Conservation (phyloP, 1,284 basidiomycete genomes). For the Rhodotorula sp. region DNA sequence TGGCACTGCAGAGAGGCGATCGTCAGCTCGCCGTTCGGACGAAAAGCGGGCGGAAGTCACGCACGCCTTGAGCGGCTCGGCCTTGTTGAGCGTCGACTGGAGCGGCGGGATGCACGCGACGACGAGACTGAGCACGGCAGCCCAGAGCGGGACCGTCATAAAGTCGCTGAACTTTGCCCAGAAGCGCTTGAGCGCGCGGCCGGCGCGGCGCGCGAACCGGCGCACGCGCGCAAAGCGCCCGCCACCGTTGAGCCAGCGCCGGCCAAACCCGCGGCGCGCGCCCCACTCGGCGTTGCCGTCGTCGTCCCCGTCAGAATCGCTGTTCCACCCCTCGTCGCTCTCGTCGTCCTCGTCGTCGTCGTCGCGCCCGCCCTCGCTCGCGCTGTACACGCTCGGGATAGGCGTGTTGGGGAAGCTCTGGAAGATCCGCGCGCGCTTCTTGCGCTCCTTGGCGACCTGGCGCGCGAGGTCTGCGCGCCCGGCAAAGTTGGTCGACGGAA, state of each 20-base stretch:
- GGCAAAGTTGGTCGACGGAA: background rate
- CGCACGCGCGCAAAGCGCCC: background rate
- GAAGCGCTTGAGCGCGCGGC: constrained; percentile 25
- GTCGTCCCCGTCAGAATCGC: constrained; percentile 32
- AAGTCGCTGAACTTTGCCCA: constrained; percentile 38
- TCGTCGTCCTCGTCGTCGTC: constrained; percentile 37
- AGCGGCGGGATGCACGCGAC: constrained; percentile 53
- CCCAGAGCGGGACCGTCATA: constrained; percentile 51
- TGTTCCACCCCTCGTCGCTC: constrained; percentile 9
- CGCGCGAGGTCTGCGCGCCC: background rate
- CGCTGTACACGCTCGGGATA: constrained; percentile 30
- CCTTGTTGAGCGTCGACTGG: constrained; percentile 49
- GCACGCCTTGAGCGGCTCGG: constrained; percentile 50
- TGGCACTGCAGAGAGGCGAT: constrained; percentile 45
- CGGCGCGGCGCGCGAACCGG: constrained; percentile 3
- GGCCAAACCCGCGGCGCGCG: constrained; percentile 17
- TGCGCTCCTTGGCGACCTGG: constrained; percentile 1
- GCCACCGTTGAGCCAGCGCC: constrained; percentile 18
- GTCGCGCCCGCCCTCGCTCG: constrained; percentile 21
- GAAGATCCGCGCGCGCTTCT: constrained; percentile 35
- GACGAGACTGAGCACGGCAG: constrained; percentile 51
- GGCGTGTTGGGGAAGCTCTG: constrained; percentile 45
- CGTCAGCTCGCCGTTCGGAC: background rate
- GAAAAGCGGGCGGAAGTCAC: constrained; percentile 7
- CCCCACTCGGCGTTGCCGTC: constrained; percentile 41